Evolutionary conservation across 139 green algal genomes (phyloP).

Genomic region (Chlorella sp.): DNA sequence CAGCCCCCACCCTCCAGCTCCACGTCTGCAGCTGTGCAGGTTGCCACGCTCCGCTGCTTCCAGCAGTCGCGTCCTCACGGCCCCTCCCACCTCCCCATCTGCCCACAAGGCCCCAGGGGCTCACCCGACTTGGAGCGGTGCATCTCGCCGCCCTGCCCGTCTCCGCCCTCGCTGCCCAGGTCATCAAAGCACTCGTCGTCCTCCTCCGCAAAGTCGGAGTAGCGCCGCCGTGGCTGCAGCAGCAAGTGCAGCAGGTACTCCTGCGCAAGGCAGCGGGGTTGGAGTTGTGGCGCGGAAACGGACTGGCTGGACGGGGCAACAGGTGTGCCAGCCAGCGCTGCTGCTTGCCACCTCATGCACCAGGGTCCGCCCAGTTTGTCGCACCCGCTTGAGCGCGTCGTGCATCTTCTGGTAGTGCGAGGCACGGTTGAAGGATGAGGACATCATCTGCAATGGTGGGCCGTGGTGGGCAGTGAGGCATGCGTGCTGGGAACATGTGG

Average conservation of each 20-base stretch:
- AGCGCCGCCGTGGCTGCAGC: slow-evolving; percentile 35
- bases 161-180: not conserved
- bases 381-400: slow-evolving; percentile 41
- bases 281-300: too few relatives aligned
- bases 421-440: slow-evolving; percentile 75
- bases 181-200: not conserved
- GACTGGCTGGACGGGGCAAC: too few relatives aligned
- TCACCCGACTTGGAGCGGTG: not conserved
- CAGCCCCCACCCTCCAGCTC: too few relatives aligned
- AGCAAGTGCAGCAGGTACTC: slow-evolving; percentile 63
- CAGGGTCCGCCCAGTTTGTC: too few relatives aligned
- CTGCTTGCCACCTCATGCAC: too few relatives aligned
- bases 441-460: not conserved
- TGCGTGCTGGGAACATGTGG: too few relatives aligned
- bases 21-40: too few relatives aligned
- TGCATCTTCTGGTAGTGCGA: slow-evolving; percentile 81
- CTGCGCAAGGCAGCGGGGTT: slow-evolving; percentile 31
- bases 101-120: not conserved
- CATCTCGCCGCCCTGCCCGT: not conserved
- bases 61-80: too few relatives aligned
- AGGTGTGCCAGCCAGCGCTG: too few relatives aligned
- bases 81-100: too few relatives aligned
- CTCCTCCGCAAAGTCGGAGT: slow-evolving; percentile 14
- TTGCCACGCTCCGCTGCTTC: too few relatives aligned
- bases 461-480: too few relatives aligned